These are phyloP conservation scores for Ogataea corticis DNA, from an alignment of 805 yeast species.

Conservation along the genomic window DNA sequence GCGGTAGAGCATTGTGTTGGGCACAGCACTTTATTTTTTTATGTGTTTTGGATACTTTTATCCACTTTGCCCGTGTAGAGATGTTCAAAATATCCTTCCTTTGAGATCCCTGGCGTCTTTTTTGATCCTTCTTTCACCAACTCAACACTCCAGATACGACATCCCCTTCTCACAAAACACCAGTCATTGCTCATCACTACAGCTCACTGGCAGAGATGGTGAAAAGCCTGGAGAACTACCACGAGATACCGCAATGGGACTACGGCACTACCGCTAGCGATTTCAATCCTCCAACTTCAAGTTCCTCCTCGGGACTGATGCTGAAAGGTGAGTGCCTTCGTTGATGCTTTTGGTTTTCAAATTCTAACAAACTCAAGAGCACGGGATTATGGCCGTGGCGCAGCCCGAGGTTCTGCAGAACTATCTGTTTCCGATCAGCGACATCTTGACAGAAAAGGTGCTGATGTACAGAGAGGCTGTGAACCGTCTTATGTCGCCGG, in stretches of 20 bases:
- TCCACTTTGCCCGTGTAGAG: conserved; percentile 11
- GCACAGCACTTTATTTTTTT: neutral
- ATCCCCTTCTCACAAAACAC: neutral
- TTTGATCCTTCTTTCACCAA: neutral
- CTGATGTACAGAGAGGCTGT: conserved; percentile 34
- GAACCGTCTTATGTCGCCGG: conserved; percentile 18
- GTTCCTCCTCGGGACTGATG: conserved; percentile 31
- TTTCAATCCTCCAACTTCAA: conserved; percentile 17
- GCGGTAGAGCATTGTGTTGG: too few relatives aligned
- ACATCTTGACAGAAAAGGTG: conserved; percentile 31
- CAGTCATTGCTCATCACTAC: neutral
- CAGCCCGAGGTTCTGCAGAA: conserved; percentile 47
- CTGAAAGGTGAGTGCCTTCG: conserved; percentile 23
- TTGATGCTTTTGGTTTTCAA: too few relatives aligned
- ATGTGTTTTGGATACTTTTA: too few relatives aligned
- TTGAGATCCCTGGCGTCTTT: neutral
- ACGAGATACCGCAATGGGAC: conserved; percentile 28
- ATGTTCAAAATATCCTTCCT: conserved; percentile 1
- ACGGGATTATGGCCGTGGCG: conserved; percentile 39
- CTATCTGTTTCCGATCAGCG: conserved; percentile 38
- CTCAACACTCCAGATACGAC: too few relatives aligned
- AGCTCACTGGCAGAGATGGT: conserved; percentile 5
- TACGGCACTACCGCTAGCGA: conserved; percentile 26
- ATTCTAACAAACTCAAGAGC: conserved; percentile 22
- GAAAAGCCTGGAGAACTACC: conserved; percentile 13